These are phyloP conservation scores for Ophiostoma ips DNA, from an alignment of 2,329 filamentous ascomycete genomes.

Conservation along the genomic window DNA sequence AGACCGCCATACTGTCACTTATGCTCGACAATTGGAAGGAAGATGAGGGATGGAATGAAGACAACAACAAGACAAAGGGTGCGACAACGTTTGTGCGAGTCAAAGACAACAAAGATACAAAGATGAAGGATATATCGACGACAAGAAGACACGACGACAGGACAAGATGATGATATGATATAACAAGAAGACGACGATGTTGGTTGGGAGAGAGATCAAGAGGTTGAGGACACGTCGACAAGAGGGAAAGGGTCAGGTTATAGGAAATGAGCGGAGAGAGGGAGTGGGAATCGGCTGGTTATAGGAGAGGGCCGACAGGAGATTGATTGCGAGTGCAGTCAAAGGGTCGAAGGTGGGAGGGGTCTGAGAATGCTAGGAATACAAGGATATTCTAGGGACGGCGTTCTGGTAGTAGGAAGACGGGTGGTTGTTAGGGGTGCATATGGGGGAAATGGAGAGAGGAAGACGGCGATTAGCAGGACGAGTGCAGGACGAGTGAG, in stretches of 20 bases:
- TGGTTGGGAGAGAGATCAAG: background rate
- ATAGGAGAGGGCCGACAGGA: background rate
- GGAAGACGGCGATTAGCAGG: background rate
- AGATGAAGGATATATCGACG: background rate
- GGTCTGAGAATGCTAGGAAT: background rate
- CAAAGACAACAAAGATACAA: background rate
- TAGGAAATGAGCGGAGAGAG: background rate
- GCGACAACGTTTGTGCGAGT: background rate
- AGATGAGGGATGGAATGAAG: too few relatives aligned
- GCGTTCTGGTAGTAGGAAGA: too few relatives aligned
- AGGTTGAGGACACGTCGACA: background rate
- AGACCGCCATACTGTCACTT: constrained; percentile 4
- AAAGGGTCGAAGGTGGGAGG: background rate
- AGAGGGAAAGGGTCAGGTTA: background rate
- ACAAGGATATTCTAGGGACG: background rate
- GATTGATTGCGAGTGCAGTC: background rate
- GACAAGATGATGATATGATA: background rate
- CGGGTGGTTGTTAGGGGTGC: background rate
- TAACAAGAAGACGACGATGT: background rate
- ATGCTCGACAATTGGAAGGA: too few relatives aligned
- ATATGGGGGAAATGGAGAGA: background rate
- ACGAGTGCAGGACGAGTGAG: background rate
- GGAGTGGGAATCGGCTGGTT: background rate
- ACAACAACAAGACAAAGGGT: background rate
- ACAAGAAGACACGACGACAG: background rate